Percentiles rank a stretch among this genome's conserved stretches.
phyloP scores from a whole-genome alignment of 257 asterid genomes.

The Lycium barbarum region DNA sequence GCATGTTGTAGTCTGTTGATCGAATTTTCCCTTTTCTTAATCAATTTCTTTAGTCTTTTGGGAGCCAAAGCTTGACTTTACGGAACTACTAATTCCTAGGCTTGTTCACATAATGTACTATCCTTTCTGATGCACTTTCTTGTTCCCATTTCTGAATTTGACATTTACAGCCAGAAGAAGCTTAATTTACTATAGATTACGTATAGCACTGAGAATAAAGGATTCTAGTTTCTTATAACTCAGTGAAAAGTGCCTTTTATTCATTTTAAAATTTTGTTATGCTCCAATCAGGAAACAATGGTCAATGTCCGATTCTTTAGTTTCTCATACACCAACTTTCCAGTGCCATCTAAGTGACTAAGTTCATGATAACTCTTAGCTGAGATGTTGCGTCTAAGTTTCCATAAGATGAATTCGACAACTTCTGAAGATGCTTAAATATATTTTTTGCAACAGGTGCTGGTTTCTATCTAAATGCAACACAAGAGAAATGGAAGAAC shows the following conservation, averaged over 20 bases:
- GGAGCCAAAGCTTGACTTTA: too few species aligned
- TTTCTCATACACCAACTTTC: neutral
- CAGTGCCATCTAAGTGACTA: neutral
- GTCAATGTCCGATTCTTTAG: neutral
- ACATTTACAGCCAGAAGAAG: neutral
- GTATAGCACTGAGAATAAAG: neutral
- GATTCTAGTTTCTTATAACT: neutral
- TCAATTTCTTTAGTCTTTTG: neutral
- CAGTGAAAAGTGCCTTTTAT: neutral
- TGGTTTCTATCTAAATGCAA: conserved; percentile 97
- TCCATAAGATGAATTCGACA: neutral
- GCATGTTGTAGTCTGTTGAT: neutral
- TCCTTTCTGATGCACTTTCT: neutral
- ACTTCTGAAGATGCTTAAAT: neutral
- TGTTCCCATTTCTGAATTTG: neutral
- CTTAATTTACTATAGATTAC: neutral
- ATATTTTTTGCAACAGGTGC: conserved; percentile 62
- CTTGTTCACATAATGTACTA: too few species aligned
- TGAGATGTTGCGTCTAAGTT: neutral
- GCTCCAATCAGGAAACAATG: neutral
- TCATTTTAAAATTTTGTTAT: neutral
- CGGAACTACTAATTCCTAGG: too few species aligned
- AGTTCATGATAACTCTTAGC: neutral
- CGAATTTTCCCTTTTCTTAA: neutral
- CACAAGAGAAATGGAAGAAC: conserved; percentile 98